Conservation (phyloP, 2,329 filamentous ascomycete species). For the Alternaria longipes region DNA sequence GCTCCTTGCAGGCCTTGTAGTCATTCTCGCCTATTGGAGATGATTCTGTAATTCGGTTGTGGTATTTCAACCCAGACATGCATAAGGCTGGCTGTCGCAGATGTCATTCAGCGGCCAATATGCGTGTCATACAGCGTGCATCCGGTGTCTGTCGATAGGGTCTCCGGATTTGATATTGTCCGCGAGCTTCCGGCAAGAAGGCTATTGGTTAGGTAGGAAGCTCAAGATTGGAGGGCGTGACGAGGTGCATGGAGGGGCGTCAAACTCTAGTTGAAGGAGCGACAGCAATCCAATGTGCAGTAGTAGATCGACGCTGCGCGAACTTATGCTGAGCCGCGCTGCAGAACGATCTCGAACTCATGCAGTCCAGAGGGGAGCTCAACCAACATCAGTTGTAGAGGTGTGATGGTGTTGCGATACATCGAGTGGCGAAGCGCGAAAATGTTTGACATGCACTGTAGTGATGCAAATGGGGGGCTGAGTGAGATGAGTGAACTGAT, state of each 20-base stretch:
- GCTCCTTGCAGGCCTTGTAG: neutral
- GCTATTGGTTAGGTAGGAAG: slow-evolving; percentile 13
- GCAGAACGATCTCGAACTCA: neutral
- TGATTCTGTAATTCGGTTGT: neutral
- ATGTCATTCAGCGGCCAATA: slow-evolving; percentile 17
- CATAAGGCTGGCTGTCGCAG: slow-evolving; percentile 22
- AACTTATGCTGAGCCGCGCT: slow-evolving; percentile 17
- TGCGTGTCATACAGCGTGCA: slow-evolving; percentile 14
- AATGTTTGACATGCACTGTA: neutral
- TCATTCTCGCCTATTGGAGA: neutral
- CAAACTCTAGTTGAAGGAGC: slow-evolving; percentile 1
- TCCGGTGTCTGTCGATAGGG: slow-evolving; percentile 27
- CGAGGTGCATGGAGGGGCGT: slow-evolving; percentile 21
- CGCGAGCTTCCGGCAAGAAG: slow-evolving; percentile 5
- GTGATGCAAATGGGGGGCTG: neutral
- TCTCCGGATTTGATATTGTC: slow-evolving; percentile 4
- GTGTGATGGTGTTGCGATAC: neutral
- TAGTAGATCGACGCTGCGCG: slow-evolving; percentile 25
- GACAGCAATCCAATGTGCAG: slow-evolving; percentile 14
- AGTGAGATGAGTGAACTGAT: neutral
- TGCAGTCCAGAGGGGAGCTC: neutral
- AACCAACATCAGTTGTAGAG: neutral
- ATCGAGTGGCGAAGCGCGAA: neutral
- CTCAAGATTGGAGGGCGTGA: slow-evolving; percentile 13
- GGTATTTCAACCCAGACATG: slow-evolving; percentile 10